Percentiles rank a stretch among this genome's conserved stretches.
Evolutionary conservation across 108 stramenopile genomes (phyloP).

Genomic region (Skeletonema potamos): DNA sequence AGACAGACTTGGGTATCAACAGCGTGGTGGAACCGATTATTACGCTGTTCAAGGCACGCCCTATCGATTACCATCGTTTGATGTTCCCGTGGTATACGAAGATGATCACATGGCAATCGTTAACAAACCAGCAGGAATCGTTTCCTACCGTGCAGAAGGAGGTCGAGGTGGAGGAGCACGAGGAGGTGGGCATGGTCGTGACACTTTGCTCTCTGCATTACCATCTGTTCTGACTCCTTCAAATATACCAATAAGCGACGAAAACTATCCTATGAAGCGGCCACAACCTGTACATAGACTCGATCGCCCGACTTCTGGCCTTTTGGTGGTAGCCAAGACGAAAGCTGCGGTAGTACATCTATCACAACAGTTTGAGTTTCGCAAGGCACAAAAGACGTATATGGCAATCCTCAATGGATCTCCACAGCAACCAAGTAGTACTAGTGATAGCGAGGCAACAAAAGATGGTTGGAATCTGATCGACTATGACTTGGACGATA

Average conservation of each 20-base stretch:
- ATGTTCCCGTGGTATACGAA: slow-evolving; percentile 79
- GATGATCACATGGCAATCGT: slow-evolving; percentile 79
- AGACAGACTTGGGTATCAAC: slow-evolving; percentile 37
- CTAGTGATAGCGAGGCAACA: background rate
- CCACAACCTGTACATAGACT: slow-evolving; percentile 61
- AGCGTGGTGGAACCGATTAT: slow-evolving; percentile 29
- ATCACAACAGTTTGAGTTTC: slow-evolving; percentile 51
- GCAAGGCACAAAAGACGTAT: slow-evolving; percentile 52
- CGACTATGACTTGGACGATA: slow-evolving; percentile 37
- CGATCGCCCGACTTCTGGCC: slow-evolving; percentile 59
- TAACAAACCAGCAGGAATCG: slow-evolving; percentile 57
- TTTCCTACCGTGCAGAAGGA: slow-evolving; percentile 39
- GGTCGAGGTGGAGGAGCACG: slow-evolving; percentile 33
- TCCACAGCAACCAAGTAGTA: slow-evolving; percentile 6
- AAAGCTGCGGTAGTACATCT: slow-evolving; percentile 35
- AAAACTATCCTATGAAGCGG: slow-evolving; percentile 30
- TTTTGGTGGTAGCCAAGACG: slow-evolving; percentile 60
- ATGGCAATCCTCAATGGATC: slow-evolving; percentile 48
- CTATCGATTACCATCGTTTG: slow-evolving; percentile 52
- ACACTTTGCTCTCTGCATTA: slow-evolving; percentile 46
- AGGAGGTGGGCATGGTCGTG: slow-evolving; percentile 40
- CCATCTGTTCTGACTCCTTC: slow-evolving; percentile 43
- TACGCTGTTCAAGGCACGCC: slow-evolving; percentile 22
- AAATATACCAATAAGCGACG: background rate
- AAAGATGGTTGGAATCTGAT: slow-evolving; percentile 30